Conservation (phyloP, 1,284 basidiomycete species). For the Fomitopsis betulina region DNA sequence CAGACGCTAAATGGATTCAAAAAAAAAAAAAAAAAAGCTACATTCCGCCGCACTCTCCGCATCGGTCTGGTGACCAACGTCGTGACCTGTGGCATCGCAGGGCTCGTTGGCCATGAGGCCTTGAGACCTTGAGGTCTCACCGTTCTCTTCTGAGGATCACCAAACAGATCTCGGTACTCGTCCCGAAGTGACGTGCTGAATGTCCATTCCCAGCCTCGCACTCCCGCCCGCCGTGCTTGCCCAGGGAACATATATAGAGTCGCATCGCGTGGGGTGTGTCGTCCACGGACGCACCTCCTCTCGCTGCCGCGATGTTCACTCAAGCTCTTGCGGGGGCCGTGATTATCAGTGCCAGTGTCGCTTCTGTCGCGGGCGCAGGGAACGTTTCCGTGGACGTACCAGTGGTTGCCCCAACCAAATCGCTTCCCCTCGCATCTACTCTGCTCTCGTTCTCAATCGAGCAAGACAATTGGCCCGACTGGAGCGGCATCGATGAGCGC, state of each 20-base stretch:
- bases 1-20: no score
- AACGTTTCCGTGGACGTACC: slow-evolving; percentile 23
- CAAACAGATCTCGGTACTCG: background rate
- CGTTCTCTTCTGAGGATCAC: background rate
- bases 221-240: background rate
- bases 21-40: no score
- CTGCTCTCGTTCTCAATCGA: slow-evolving; percentile 65
- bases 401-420: slow-evolving; percentile 14
- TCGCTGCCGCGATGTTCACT: background rate
- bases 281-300: background rate
- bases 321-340: background rate
- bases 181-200: background rate
- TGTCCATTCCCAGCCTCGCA: background rate
- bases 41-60: no score
- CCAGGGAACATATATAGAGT: background rate
- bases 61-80: background rate
- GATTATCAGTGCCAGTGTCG: background rate
- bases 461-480: slow-evolving; percentile 63
- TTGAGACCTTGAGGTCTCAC: background rate
- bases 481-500: slow-evolving; percentile 44
- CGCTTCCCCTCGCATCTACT: slow-evolving; percentile 24
- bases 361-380: background rate
- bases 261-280: background rate
- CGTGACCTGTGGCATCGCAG: background rate
- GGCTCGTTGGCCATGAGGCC: background rate